These are phyloP conservation scores for Globisporangium canariense DNA, from an alignment of 352 stramenopile genomes.

Conservation along the genomic window DNA sequence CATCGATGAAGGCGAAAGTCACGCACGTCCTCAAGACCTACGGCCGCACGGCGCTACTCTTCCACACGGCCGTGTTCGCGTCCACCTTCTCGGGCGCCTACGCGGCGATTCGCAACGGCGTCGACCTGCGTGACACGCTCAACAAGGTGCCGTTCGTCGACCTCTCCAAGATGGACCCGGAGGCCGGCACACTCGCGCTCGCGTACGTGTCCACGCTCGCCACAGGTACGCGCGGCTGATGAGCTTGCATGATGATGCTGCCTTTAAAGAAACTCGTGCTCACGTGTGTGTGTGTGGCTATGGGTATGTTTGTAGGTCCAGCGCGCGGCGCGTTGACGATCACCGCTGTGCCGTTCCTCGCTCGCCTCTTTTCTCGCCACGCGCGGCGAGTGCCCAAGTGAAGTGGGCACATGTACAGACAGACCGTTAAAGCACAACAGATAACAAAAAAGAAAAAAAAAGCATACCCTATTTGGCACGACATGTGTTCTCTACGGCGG, in stretches of 20 bases:
- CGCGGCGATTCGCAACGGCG: constrained; percentile 56
- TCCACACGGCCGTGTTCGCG: constrained; percentile 91
- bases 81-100: constrained; percentile 91
- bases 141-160: constrained; percentile 70
- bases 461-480: background rate
- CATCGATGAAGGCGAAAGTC: constrained; percentile 52
- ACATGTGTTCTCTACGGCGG: background rate
- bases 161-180: constrained; percentile 59
- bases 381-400: constrained; percentile 16
- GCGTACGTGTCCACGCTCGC: constrained; percentile 93
- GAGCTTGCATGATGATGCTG: background rate
- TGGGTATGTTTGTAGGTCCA: constrained; percentile 29
- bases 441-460: background rate
- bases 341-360: constrained; percentile 64
- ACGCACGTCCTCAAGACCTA: constrained; percentile 91
- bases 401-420: constrained; percentile 13
- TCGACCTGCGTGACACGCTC: constrained; percentile 57
- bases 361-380: constrained; percentile 52
- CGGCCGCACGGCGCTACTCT: constrained; percentile 92
- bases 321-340: constrained; percentile 72
- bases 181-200: constrained; percentile 64
- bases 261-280: background rate
- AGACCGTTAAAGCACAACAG: background rate
- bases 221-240: constrained; percentile 29
- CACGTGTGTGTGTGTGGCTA: background rate